Base-by-base conservation (phyloP, 75 land plant species). In the Cunninghamia lanceolata region DNA sequence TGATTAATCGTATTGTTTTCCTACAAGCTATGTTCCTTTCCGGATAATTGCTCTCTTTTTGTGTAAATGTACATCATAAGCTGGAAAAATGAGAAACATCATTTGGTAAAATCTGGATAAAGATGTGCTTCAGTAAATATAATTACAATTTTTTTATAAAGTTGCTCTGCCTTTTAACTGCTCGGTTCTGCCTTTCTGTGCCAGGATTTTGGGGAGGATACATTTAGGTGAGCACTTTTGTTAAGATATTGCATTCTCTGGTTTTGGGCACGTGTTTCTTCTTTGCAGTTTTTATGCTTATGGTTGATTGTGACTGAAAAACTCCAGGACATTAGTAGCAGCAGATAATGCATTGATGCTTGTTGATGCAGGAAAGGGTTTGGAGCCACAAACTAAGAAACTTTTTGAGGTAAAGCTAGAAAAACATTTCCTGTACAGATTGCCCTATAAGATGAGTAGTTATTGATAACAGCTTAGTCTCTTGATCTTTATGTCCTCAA, bases 261-360 rank as follows among this genome's bases (percentile, higher is more conserved):
- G 13, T 74, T 73, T 84, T 21, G 71, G 17, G 17, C 35, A 39
- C 4, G 9, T 4, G 4, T 85, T 77, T 85, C 8, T 83, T 5
- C 84, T 34, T 35, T 70, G 4, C 39, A 25, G 15, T 84, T 80
- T 13, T 10, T 28, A 45, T 45, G 45, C 82, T 80, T 80, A 43
- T n/a, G 47, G 4, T 80, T 80, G 2, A 32, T 80, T n/a, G 32
- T 28, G 47, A 80, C 30, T 50, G 45, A 40, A 42, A 85, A 38
- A 70, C 34, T 32, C 59, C 85, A 91, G 92, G 66, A 90, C 92
- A 19, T 75, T 90, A 78, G 92, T 91, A 50, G 92, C 92, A 36
- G 92, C 92, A 85, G 92, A 91, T 82, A 91, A 91, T 89, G 92
- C 92, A 82, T 91, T 91, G 19, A 91, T 91, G 92, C 89, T 91